Conservation (phyloP, 2,329 filamentous ascomycete genomes). For the Zelopaecilomyces penicillatus region DNA sequence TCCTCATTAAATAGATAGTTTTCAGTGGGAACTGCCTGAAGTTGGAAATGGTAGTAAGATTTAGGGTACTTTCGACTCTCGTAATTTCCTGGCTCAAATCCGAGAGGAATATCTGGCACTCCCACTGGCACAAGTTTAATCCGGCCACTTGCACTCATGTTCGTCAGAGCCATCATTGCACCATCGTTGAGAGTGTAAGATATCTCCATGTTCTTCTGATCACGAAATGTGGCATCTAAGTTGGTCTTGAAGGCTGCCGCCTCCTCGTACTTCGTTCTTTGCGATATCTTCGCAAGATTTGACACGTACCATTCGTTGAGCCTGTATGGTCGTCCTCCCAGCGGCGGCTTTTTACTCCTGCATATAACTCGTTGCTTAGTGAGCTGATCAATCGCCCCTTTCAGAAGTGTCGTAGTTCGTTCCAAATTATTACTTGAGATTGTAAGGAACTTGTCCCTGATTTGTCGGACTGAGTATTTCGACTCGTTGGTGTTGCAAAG, state of each 20-base stretch:
- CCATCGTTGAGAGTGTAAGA: constrained; percentile 55
- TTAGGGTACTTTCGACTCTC: constrained; percentile 61
- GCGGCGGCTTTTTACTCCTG: constrained; percentile 48
- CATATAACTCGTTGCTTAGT: constrained; percentile 47
- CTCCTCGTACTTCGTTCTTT: constrained; percentile 45
- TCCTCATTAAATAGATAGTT: constrained; percentile 49
- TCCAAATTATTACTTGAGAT: constrained; percentile 33
- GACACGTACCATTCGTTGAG: constrained; percentile 52
- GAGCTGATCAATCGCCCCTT: constrained; percentile 39
- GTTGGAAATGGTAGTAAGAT: constrained; percentile 54
- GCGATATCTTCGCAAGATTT: constrained; percentile 47
- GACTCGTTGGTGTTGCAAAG: constrained; percentile 45
- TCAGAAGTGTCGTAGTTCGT: constrained; percentile 36
- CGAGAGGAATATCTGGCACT: constrained; percentile 56
- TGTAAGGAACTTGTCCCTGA: constrained; percentile 43
- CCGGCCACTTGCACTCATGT: constrained; percentile 52
- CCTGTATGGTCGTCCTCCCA: constrained; percentile 53
- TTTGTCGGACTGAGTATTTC: constrained; percentile 38
- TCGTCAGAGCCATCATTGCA: constrained; percentile 57
- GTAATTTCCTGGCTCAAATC: constrained; percentile 64
- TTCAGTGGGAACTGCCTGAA: constrained; percentile 56
- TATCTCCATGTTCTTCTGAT: constrained; percentile 34
- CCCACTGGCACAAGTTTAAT: constrained; percentile 46
- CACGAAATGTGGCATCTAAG: constrained; percentile 48
- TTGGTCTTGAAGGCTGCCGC: constrained; percentile 51